These are phyloP conservation scores for Blastocystis sp. DNA, from an alignment of 352 stramenopile species.

Conservation along the genomic window DNA sequence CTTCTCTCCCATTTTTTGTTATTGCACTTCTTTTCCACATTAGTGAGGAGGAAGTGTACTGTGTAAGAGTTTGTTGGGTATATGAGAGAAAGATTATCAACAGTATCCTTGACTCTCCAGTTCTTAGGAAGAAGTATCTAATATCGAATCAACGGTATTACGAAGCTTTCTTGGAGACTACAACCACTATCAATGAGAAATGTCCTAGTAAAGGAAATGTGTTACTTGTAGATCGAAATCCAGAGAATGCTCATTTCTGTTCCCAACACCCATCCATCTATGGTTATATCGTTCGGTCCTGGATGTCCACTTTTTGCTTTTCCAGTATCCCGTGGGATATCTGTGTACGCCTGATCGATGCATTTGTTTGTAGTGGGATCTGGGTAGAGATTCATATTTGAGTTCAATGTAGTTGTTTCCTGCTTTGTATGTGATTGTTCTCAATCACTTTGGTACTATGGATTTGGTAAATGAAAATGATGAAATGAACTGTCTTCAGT, in stretches of 20 bases:
- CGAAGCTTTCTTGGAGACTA: conserved; percentile 39
- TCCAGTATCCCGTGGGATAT: not conserved
- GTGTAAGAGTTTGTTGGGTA: not conserved
- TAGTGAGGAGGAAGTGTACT: conserved; percentile 36
- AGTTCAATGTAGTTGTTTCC: not conserved
- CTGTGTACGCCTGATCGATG: not conserved
- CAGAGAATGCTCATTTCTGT: conserved; percentile 12
- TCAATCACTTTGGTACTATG: conserved; percentile 6
- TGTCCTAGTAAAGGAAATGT: not conserved
- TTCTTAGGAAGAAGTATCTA: conserved; percentile 33
- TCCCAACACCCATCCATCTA: conserved; percentile 17
- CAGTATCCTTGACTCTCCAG: conserved; percentile 2
- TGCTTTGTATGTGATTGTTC: conserved; percentile 5
- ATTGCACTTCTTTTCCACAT: not conserved
- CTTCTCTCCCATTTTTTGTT: conserved; percentile 39
- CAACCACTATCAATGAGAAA: not conserved
- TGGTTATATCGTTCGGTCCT: conserved; percentile 17
- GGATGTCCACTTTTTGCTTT: not conserved
- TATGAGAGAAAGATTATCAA: conserved; percentile 14
- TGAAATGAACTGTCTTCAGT: not conserved
- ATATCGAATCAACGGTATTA: conserved; percentile 44
- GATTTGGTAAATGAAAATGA: not conserved
- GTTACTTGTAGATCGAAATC: not conserved
- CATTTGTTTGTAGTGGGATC: not conserved
- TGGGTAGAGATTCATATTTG: not conserved